phyloP scores from a whole-genome alignment of 306 rosid genomes.

The Vicia sativa region DNA sequence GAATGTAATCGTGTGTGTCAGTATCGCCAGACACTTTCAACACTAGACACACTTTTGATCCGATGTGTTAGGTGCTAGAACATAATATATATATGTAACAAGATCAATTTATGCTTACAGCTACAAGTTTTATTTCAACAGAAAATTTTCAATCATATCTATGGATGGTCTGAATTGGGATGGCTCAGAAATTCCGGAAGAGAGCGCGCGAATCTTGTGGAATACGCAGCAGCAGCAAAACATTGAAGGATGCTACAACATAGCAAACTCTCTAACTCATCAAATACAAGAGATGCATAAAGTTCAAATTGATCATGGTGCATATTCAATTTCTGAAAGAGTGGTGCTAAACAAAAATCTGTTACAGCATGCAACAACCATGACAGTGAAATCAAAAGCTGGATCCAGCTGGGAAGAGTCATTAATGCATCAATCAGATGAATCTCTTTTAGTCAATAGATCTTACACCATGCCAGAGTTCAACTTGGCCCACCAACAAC shows the following conservation, averaged over 20 bases:
- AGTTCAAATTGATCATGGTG: constrained; percentile 21
- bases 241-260: constrained; percentile 48
- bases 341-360: constrained; percentile 34
- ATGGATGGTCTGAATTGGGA: constrained; percentile 73
- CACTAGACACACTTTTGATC: neutral
- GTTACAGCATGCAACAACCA: constrained; percentile 40
- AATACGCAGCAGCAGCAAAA: constrained; percentile 51
- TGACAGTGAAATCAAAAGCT: constrained; percentile 40
- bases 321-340: constrained; percentile 37
- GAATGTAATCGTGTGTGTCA: neutral
- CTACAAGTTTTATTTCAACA: constrained; percentile 10
- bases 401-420: constrained; percentile 43
- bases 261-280: constrained; percentile 37
- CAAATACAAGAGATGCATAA: constrained; percentile 52
- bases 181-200: constrained; percentile 38
- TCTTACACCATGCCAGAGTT: constrained; percentile 41
- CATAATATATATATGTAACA: constrained; percentile 13
- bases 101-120: constrained; percentile 31
- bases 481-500: constrained; percentile 40
- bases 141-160: constrained; percentile 11
- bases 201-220: constrained; percentile 50
- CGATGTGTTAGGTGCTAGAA: neutral
- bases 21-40: neutral
- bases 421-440: constrained; percentile 30
- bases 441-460: constrained; percentile 32